Base-by-base conservation (phyloP, 2,329 filamentous ascomycete species). In the Colletotrichum sp. region DNA sequence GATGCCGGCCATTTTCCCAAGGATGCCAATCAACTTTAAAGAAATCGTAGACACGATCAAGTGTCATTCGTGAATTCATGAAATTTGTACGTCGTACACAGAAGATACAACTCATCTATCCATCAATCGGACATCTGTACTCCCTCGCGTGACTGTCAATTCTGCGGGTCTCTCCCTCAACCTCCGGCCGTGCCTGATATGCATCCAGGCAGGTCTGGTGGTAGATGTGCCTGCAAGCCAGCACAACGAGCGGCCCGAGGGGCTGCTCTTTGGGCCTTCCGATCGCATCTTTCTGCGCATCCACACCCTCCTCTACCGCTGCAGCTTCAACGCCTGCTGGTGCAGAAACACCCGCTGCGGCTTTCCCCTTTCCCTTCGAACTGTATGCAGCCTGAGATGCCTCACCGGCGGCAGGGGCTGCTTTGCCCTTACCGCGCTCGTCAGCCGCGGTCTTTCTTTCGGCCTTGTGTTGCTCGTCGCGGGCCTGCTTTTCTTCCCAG, bases 191-290 rank as follows among this genome's bases (percentile, higher is more conserved):
- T 38, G 88, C 88, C 79, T 91, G 91, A 78, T 93, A 83, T 75
- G 91, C 89, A 81, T 96, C 94, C 52, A 94, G 85, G 81, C 93
- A 96, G 30, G 85, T 87, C 81, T 92, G 89, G 84, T 95, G 93
- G 79, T 93, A 94, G 21, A 94, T 91, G 82, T 95, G 93, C 71
- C 93, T 88, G 82, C 93, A 95, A 26, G 93, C 93, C 79, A 95
- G 85, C 65, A 95, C 89, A 12, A 94, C 91, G 68, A 95, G 82
- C 58, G 92, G 89, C 10, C 92, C 93, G 21, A 93, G 87, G n/a
- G 89, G 85, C 64, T 89, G 89, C 76, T 90, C 83, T 32, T 32
- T 60, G 18, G 66, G 56, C 76, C 81, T 83, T 58, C 77, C 76
- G 16, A 71, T 73, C 16, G 69, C 77, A 76, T 85, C 82, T 73